Base-by-base conservation (phyloP, 1,284 basidiomycete genomes). In the Naganishia cerealis region DNA sequence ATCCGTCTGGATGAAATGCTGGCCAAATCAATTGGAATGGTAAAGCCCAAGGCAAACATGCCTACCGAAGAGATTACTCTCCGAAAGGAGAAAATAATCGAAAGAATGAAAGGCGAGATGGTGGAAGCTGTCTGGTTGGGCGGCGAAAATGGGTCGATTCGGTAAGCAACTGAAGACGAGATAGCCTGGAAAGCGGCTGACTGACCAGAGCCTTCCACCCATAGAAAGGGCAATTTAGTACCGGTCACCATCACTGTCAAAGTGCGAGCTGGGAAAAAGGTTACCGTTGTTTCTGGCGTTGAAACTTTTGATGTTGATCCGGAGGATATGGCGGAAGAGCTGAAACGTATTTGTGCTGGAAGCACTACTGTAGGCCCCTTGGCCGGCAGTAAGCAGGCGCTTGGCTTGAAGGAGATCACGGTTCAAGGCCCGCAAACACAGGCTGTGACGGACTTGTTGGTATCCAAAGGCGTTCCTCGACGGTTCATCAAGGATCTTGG, bases 361-460 rank as follows among this genome's bases (percentile, higher is more conserved):
- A 85, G 89, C 2, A 90, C 92, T 0, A 87, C 71, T 72, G 77
- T 81, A 1, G 76, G 77, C 71, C 78, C 80, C 0, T 71, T 81
- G 29, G 70, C 72, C 0, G 81, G 81, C 3, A 75, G 76, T 16
- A 75, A 76, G 39, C 78, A 78, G 2, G 78, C 79, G 66, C 69
- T 80, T 24, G 73, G 75, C 55, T 69, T 79, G 3, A 76, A 86
- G 65, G 88, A 92, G 74, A 87, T 93, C 7, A 82, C 90, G 74
- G 87, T 93, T 0, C 91, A 93, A 77, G 92, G 92, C 0, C 89
- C 88, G 71, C 91, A 94, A 75, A 81, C 84, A 55, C 86, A 86
- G 73, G 81, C 83, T 0, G 87, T 91, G 16, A 82, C 83, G 16
- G 87, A 89, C 12, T 84, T 90, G 69, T 78, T 94, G 50, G 75